These are phyloP conservation scores for Trichoderma hamatum DNA, from an alignment of 2,329 filamentous ascomycete species.

Conservation along the genomic window DNA sequence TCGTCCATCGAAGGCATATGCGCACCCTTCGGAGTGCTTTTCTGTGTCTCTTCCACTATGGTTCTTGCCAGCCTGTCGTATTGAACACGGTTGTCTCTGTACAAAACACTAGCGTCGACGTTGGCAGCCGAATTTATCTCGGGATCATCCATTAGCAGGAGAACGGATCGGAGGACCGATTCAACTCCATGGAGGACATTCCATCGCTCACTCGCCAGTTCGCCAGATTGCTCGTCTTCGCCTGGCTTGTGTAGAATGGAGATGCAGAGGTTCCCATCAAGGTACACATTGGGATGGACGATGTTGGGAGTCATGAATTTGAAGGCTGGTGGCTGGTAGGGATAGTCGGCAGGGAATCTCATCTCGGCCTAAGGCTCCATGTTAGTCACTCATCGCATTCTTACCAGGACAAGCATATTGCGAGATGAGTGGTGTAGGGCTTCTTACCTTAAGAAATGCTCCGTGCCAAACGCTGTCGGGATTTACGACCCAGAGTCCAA, in stretches of 20 bases:
- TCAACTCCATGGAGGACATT: slow-evolving; percentile 92
- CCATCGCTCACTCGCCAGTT: slow-evolving; percentile 89
- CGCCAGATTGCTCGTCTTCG: slow-evolving; percentile 90
- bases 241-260: slow-evolving; percentile 93
- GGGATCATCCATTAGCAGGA: slow-evolving; percentile 89
- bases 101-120: slow-evolving; percentile 86
- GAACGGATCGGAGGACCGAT: slow-evolving; percentile 88
- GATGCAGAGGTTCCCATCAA: slow-evolving; percentile 89
- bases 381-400: background rate
- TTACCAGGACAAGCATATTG: background rate
- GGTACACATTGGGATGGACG: slow-evolving; percentile 92
- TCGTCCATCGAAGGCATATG: slow-evolving; percentile 78
- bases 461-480: slow-evolving; percentile 89
- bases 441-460: slow-evolving; percentile 76
- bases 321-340: slow-evolving; percentile 86
- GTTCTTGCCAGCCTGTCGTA: slow-evolving; percentile 73
- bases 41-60: slow-evolving; percentile 72
- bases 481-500: slow-evolving; percentile 91
- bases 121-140: slow-evolving; percentile 94
- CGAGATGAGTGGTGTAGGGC: background rate
- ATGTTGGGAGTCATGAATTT: slow-evolving; percentile 75
- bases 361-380: slow-evolving; percentile 68
- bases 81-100: slow-evolving; percentile 69
- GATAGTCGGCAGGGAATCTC: slow-evolving; percentile 86
- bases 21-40: slow-evolving; percentile 78